These are phyloP conservation scores for Dendrobium catenatum DNA, from an alignment of 106 monocot genomes.

Conservation along the genomic window DNA sequence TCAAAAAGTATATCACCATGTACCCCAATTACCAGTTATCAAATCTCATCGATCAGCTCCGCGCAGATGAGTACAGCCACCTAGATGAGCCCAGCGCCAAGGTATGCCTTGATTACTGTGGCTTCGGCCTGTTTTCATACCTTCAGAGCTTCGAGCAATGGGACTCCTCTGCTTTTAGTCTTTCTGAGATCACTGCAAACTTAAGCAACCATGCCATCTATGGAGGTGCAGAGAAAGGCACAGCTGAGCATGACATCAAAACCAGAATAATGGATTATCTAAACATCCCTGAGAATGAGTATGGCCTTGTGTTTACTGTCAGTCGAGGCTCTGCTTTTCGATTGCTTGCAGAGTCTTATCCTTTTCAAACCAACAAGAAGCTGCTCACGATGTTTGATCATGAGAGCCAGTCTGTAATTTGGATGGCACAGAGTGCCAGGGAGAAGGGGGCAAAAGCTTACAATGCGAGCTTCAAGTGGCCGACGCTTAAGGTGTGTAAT, in stretches of 20 bases:
- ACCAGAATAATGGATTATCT: conserved; percentile 79
- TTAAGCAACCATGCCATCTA: conserved; percentile 84
- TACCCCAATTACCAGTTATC: conserved; percentile 83
- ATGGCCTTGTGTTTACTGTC: conserved; percentile 86
- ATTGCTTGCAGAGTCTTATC: conserved; percentile 82
- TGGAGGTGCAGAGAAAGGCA: conserved; percentile 81
- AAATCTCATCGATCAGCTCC: conserved; percentile 49
- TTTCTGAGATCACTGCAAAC: conserved; percentile 83
- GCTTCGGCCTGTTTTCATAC: conserved; percentile 89
- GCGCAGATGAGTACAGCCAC: conserved; percentile 69
- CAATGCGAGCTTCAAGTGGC: conserved; percentile 83
- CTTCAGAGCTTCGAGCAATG: conserved; percentile 55
- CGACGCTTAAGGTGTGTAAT: conserved; percentile 70
- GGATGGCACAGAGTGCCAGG: conserved; percentile 78
- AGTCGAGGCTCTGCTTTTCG: conserved; percentile 88
- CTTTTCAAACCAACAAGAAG: conserved; percentile 94
- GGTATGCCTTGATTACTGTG: conserved; percentile 96
- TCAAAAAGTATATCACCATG: conserved; percentile 75
- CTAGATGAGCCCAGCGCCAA: conserved; percentile 48
- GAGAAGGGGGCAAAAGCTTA: conserved; percentile 85
- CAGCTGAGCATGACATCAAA: conserved; percentile 79
- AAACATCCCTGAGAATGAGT: conserved; percentile 93
- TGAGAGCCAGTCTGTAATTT: conserved; percentile 90
- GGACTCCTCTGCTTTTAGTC: conserved; percentile 73
- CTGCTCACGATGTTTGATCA: conserved; percentile 96